These are phyloP conservation scores for Oropetium thomaeum DNA, from an alignment of 176 grass and related monocot genomes.

Conservation along the genomic window DNA sequence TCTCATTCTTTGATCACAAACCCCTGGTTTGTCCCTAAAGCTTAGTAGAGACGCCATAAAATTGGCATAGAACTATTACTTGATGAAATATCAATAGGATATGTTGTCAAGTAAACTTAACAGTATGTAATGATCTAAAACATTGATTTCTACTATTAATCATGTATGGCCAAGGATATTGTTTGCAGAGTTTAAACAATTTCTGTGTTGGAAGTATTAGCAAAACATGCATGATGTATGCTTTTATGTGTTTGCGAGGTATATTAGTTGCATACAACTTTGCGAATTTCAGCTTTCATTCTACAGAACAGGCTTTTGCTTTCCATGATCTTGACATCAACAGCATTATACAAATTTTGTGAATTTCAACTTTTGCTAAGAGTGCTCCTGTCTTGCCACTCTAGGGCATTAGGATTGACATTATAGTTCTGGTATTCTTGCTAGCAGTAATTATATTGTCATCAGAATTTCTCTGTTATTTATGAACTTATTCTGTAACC, in stretches of 20 bases:
- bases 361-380: background rate
- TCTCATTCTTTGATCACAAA: slow-evolving; percentile 21
- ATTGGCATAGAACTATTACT: background rate
- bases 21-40: background rate
- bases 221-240: background rate
- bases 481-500: slow-evolving; percentile 3
- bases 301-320: background rate
- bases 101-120: slow-evolving; percentile 15
- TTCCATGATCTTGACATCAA: background rate
- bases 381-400: background rate
- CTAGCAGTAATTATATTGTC: slow-evolving; percentile 5
- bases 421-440: background rate
- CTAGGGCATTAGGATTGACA: background rate
- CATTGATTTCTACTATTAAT: background rate
- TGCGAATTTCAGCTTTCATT: background rate
- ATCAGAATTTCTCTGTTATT: slow-evolving; percentile 20
- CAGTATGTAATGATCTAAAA: background rate
- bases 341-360: too few relatives aligned
- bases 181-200: background rate
- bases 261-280: slow-evolving; percentile 14
- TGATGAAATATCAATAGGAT: background rate
- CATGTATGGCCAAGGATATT: background rate
- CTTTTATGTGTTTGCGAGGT: background rate
- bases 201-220: slow-evolving; percentile 2
- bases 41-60: background rate